These are phyloP conservation scores for Citrullus colocynthis DNA, from an alignment of 306 rosid genomes.

Conservation along the genomic window DNA sequence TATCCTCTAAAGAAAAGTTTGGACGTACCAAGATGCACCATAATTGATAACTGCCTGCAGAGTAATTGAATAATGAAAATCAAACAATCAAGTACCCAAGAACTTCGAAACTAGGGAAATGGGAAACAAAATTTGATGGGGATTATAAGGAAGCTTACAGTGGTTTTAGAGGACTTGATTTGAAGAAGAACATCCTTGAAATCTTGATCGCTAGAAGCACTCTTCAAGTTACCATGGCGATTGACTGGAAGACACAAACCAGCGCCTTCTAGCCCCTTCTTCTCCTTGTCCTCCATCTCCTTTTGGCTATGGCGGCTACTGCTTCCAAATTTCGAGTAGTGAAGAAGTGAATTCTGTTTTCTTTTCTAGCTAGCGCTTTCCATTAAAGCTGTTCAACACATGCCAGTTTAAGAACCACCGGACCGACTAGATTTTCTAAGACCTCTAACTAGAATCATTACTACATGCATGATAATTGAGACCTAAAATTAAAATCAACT, in stretches of 20 bases:
- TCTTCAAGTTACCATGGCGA: constrained; percentile 42
- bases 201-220: constrained; percentile 46
- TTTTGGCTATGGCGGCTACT: neutral
- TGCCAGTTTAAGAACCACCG: no score
- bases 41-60: constrained; percentile 84
- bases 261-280: constrained; percentile 36
- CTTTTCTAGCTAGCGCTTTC: neutral
- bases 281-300: constrained; percentile 19
- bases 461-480: no score
- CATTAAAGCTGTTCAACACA: neutral
- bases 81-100: neutral
- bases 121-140: neutral
- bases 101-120: neutral
- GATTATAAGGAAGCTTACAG: constrained; percentile 19
- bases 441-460: no score
- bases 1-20: neutral
- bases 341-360: neutral
- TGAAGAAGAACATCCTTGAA: constrained; percentile 37
- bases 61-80: neutral
- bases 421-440: no score
- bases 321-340: neutral
- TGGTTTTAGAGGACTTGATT: constrained; percentile 72
- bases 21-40: constrained; percentile 75
- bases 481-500: no score
- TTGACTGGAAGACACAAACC: constrained; percentile 28